Percentiles rank a stretch among this genome's conserved stretches.
Evolutionary conservation across 192 early-diverging fungal species (phyloP).

Genomic region (Linnemannia elongata): DNA sequence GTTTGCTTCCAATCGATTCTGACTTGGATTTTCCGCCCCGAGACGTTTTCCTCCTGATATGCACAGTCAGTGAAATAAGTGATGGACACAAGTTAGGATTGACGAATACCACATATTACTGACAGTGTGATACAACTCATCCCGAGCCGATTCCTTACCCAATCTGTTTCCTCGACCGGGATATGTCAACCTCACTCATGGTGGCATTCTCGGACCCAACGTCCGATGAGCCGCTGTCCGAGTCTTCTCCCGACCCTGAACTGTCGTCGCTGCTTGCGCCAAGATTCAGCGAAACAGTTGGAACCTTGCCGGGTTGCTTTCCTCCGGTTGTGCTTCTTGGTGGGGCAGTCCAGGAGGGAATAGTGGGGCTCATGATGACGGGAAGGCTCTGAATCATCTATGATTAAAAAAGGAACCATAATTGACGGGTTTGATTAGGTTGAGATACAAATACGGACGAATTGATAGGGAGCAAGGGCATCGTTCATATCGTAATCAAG

Average conservation of each 20-base stretch:
- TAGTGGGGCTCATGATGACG: slow-evolving; percentile 34
- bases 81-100: neutral
- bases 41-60: slow-evolving; percentile 40
- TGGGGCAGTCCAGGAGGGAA: slow-evolving; percentile 30
- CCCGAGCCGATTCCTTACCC: slow-evolving; percentile 16
- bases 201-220: slow-evolving; percentile 12
- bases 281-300: slow-evolving; percentile 18
- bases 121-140: neutral
- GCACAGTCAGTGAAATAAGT: neutral
- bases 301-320: slow-evolving; percentile 52
- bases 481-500: neutral
- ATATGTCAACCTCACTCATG: slow-evolving; percentile 22
- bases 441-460: neutral
- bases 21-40: slow-evolving; percentile 21
- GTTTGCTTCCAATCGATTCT: slow-evolving; percentile 21
- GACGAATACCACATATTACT: neutral
- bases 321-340: slow-evolving; percentile 34
- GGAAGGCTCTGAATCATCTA: slow-evolving; percentile 32
- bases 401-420: neutral
- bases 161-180: slow-evolving; percentile 32
- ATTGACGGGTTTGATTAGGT: neutral
- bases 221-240: slow-evolving; percentile 36
- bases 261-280: slow-evolving; percentile 37
- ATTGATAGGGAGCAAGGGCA: neutral
- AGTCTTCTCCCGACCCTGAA: slow-evolving; percentile 42